Conservation (phyloP, 495 filamentous ascomycete species). For the Xylaria flabelliformis region DNA sequence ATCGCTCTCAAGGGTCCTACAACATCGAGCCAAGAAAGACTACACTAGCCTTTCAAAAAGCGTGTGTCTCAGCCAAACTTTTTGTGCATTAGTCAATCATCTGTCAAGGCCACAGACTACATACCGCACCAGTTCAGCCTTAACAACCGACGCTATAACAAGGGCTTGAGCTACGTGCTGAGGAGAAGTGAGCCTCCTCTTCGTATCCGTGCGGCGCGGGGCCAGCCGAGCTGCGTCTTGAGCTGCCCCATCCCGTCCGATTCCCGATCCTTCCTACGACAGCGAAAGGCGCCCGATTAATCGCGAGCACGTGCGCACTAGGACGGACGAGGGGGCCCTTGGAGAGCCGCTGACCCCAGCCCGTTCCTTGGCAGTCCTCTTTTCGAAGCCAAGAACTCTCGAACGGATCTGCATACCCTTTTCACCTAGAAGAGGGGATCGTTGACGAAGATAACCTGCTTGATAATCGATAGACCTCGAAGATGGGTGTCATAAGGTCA, state of each 20-base stretch:
- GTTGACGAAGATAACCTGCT: background rate
- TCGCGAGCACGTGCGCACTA: slow-evolving; percentile 12
- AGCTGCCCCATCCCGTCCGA: background rate
- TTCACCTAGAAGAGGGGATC: background rate
- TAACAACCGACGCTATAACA: slow-evolving; percentile 15
- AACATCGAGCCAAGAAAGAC: slow-evolving; percentile 6
- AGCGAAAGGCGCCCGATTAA: background rate
- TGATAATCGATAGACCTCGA: slow-evolving; percentile 13
- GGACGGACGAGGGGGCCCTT: background rate
- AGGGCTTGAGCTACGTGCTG: background rate
- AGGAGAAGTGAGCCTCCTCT: slow-evolving; percentile 1
- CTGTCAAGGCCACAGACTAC: slow-evolving; percentile 5
- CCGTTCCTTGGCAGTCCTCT: background rate
- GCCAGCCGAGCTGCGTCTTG: background rate
- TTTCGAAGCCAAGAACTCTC: slow-evolving; percentile 10
- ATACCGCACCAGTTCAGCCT: slow-evolving; percentile 9
- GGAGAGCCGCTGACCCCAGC: background rate
- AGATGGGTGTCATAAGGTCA: slow-evolving; percentile 20
- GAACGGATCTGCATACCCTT: slow-evolving; percentile 10
- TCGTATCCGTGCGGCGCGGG: slow-evolving; percentile 1
- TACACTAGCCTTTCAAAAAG: slow-evolving; percentile 5
- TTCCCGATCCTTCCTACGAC: background rate
- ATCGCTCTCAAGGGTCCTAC: background rate
- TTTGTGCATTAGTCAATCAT: slow-evolving; percentile 7
- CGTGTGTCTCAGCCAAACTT: slow-evolving; percentile 5